Evolutionary conservation across 164 flowering plant species (phyloP), one percentile per base, ranked within the genome.

Genomic region (Vitis labrusca): DNA sequence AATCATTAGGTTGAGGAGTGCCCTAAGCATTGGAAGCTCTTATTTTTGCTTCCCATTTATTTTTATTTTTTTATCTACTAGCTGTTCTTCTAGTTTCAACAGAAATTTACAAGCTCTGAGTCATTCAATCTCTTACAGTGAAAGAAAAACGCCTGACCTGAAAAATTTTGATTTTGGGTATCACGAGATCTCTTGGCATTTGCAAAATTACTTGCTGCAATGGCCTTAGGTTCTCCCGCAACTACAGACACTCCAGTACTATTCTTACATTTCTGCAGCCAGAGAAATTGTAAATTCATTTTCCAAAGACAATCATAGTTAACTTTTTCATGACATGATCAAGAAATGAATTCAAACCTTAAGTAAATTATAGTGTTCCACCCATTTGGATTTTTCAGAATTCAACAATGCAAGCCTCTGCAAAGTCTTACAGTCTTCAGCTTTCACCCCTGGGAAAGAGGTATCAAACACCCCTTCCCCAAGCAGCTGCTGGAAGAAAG

Each of bases 401-500:
- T 80, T 82, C 65, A 72, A 74, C 50, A 93, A 78, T 5, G 81
- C 85, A 66, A 90, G 87, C 79, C 79, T 88, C 85, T 81, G 89
- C 69, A 95, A 50, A 58, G 76, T 78, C 74, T 82, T 80, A 70
- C 86, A 87, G 65, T 87, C 93, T 73, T 89, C 97, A 63, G 66
- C 23, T 61, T 78, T 76, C 27, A 73, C 77, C 69, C 81, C 88
- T 9, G 81, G 50, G 32, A 81, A 77, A 61, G 97, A 86, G 66
- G 59, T 65, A 78, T 89, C 92, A 73, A 90, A 86, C 63, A 91
- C 75, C 48, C 96, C 99, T 71, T 90, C 97, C 5, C 80, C 82
- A 64, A 91, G 91, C 67, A 95, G 80, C 59, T 84, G 77, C 80
- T 92, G 94, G 74, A 88, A 92, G 71, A 82, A 83, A 61, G 81